These are phyloP conservation scores for Desmodesmus armatus DNA, from an alignment of 139 green algal species.

Conservation along the genomic window DNA sequence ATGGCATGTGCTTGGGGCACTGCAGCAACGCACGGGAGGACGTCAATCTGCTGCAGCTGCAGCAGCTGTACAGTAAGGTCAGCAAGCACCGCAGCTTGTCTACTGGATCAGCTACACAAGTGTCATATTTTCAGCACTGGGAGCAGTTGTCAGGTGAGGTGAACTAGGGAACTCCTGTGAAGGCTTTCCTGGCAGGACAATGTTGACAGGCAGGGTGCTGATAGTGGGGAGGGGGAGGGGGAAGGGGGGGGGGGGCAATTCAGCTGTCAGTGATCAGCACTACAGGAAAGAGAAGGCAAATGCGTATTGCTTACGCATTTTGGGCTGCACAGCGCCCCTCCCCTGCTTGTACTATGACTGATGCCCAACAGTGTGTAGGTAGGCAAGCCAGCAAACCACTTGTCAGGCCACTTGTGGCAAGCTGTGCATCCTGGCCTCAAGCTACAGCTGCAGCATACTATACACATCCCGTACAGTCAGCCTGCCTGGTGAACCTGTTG, in stretches of 20 bases:
- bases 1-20: background rate
- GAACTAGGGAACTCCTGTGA: too few species aligned
- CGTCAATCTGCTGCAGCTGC: background rate
- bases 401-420: background rate
- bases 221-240: too few species aligned
- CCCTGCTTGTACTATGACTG: too few species aligned
- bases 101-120: background rate
- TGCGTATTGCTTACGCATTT: background rate
- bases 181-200: too few species aligned
- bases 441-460: background rate
- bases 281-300: background rate
- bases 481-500: too few species aligned
- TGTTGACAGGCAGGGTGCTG: too few species aligned
- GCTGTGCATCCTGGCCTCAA: background rate
- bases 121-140: constrained; percentile 28
- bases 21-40: constrained; percentile 11
- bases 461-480: background rate
- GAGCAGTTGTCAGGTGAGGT: constrained; percentile 21
- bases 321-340: background rate
- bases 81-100: too few species aligned
- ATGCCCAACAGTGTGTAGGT: background rate
- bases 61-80: background rate
- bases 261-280: background rate
- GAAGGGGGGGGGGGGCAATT: too few species aligned
- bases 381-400: background rate